Evolutionary conservation across 441 rosid genomes (phyloP).

Genomic region (Oxalis stricta): DNA sequence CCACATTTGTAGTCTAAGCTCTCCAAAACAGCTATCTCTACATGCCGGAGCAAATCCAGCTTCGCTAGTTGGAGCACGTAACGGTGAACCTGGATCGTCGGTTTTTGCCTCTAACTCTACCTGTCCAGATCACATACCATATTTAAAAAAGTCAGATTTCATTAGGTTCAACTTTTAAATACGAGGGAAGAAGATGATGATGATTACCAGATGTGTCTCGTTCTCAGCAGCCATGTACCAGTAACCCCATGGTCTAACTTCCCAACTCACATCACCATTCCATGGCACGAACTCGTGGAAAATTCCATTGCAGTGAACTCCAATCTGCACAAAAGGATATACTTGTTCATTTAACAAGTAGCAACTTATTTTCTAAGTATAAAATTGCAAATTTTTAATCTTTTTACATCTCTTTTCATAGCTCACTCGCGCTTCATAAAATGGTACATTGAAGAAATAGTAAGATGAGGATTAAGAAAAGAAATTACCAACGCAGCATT

Average conservation of each 20-base stretch:
- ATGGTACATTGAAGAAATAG: neutral
- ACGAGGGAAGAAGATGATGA: no score
- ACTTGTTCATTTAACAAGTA: neutral
- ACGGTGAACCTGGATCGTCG: slow-evolving; percentile 57
- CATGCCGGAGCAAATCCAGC: slow-evolving; percentile 83
- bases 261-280: slow-evolving; percentile 74
- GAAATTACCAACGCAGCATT: slow-evolving; percentile 49
- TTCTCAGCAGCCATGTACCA: slow-evolving; percentile 77
- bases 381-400: neutral
- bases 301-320: slow-evolving; percentile 71
- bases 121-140: no score
- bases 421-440: no score
- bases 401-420: no score
- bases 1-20: slow-evolving; percentile 68
- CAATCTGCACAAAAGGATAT: slow-evolving; percentile 40
- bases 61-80: slow-evolving; percentile 84
- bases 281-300: slow-evolving; percentile 92
- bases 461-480: neutral
- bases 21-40: slow-evolving; percentile 69
- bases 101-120: slow-evolving; percentile 72
- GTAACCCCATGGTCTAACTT: slow-evolving; percentile 69
- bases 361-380: neutral
- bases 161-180: no score
- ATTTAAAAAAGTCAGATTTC: no score
- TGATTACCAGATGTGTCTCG: slow-evolving; percentile 48